phyloP scores from a whole-genome alignment of 768 basidiomycete genomes.

The Cubamyces sp. region DNA sequence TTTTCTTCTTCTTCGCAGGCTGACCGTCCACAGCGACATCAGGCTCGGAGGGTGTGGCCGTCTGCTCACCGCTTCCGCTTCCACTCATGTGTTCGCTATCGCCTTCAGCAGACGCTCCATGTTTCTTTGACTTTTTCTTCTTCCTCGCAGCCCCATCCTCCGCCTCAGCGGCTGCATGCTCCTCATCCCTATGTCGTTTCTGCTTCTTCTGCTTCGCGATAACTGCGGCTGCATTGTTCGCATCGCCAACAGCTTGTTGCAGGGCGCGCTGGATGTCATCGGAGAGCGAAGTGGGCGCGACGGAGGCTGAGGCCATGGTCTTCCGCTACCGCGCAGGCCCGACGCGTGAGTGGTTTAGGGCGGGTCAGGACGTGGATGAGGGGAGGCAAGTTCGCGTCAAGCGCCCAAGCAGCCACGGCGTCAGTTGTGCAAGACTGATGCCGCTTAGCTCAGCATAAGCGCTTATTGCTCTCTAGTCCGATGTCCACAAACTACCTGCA shows the following conservation, averaged over 20 bases:
- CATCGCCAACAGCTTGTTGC: slow-evolving; percentile 52
- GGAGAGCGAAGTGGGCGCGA: slow-evolving; percentile 35
- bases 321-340: slow-evolving; percentile 14
- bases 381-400: slow-evolving; percentile 41
- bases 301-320: slow-evolving; percentile 30
- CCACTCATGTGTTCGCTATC: slow-evolving; percentile 11
- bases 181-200: slow-evolving; percentile 38
- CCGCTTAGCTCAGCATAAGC: neutral
- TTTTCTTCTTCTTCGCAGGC: slow-evolving; percentile 39
- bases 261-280: slow-evolving; percentile 54
- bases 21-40: slow-evolving; percentile 33
- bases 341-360: slow-evolving; percentile 39
- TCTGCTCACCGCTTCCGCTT: slow-evolving; percentile 33
- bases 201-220: slow-evolving; percentile 37
- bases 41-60: slow-evolving; percentile 32
- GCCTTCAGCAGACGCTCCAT: slow-evolving; percentile 8
- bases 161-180: slow-evolving; percentile 20
- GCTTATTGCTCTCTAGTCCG: no score
- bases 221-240: slow-evolving; percentile 43
- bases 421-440: neutral
- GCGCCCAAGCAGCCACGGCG: slow-evolving; percentile 10
- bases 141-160: slow-evolving; percentile 32
- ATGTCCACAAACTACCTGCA: no score
- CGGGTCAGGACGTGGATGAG: slow-evolving; percentile 44
- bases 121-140: slow-evolving; percentile 39